Percentiles rank a stretch among this genome's conserved stretches.
phyloP scores from a whole-genome alignment of 75 land plant species.

The Chamaecyparis obtusa region DNA sequence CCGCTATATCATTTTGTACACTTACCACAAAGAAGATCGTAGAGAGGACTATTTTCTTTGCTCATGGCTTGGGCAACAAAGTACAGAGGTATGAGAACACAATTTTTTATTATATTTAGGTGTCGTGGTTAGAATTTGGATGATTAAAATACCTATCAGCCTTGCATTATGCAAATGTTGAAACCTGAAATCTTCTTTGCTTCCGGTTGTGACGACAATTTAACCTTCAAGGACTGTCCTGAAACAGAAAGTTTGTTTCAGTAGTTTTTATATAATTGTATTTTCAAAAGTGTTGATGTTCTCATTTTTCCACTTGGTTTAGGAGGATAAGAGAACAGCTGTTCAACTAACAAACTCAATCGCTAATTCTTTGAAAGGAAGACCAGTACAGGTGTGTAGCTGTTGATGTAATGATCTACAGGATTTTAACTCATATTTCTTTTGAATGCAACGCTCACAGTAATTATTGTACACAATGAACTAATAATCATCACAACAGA shows the following conservation, averaged over 20 bases:
- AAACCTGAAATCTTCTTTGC: neutral
- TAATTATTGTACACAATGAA: neutral
- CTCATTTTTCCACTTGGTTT: neutral
- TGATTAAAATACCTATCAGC: neutral
- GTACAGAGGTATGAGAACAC: constrained; percentile 25
- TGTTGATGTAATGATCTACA: neutral
- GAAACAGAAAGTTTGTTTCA: neutral
- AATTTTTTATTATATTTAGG: neutral
- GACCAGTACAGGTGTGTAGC: constrained; percentile 37
- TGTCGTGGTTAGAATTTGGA: neutral
- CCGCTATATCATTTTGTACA: constrained; percentile 41
- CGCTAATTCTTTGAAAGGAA: constrained; percentile 28
- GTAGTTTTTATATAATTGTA: neutral
- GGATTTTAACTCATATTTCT: neutral
- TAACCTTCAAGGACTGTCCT: neutral
- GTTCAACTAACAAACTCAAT: constrained; percentile 11
- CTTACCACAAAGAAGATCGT: constrained; percentile 31
- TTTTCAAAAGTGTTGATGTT: neutral
- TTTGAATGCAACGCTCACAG: neutral
- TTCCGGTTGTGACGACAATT: neutral
- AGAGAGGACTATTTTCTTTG: constrained; percentile 49
- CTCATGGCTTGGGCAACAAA: constrained; percentile 41
- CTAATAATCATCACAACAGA: neutral
- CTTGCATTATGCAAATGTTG: neutral
- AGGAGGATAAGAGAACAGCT: constrained; percentile 31